Evolutionary conservation across 352 stramenopile genomes (phyloP).

Genomic region (Phytophthora pistaciae): DNA sequence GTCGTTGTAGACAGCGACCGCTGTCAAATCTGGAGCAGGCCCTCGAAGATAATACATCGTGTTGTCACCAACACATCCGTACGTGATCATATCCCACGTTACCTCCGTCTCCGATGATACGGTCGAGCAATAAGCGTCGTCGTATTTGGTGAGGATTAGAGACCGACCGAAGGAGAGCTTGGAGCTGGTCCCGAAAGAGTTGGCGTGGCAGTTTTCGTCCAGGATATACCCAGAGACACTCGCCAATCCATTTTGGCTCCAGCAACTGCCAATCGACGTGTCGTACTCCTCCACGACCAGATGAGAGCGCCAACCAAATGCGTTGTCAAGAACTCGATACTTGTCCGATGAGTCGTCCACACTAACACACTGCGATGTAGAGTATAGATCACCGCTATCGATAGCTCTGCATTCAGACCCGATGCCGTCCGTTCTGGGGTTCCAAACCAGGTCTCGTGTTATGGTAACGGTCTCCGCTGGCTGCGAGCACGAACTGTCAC

Average conservation of each 20-base stretch:
- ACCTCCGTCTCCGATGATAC: conserved; percentile 2
- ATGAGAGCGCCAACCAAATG: conserved; percentile 6
- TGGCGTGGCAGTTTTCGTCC: conserved; percentile 4
- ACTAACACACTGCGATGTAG: conserved; percentile 3
- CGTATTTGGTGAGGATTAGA: conserved; percentile 5
- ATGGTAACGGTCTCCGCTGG: neutral
- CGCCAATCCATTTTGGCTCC: neutral
- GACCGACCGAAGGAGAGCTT: conserved; percentile 5
- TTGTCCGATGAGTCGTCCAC: neutral
- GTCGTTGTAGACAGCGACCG: conserved; percentile 5
- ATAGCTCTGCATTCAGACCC: neutral
- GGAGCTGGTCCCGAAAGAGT: neutral
- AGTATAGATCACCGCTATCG: neutral
- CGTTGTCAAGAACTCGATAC: conserved; percentile 5
- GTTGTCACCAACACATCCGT: neutral
- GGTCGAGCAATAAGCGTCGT: neutral
- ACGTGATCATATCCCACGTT: conserved; percentile 5
- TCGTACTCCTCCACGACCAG: conserved; percentile 10
- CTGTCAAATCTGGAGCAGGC: conserved; percentile 4
- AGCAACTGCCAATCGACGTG: conserved; percentile 1
- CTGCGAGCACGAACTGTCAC: conserved; percentile 8
- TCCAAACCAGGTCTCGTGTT: conserved; percentile 8
- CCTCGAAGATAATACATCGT: conserved; percentile 10
- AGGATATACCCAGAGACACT: conserved; percentile 5
- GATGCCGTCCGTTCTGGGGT: neutral